phyloP scores from a whole-genome alignment of 257 asterid genomes.

The Solanum pimpinellifolium region DNA sequence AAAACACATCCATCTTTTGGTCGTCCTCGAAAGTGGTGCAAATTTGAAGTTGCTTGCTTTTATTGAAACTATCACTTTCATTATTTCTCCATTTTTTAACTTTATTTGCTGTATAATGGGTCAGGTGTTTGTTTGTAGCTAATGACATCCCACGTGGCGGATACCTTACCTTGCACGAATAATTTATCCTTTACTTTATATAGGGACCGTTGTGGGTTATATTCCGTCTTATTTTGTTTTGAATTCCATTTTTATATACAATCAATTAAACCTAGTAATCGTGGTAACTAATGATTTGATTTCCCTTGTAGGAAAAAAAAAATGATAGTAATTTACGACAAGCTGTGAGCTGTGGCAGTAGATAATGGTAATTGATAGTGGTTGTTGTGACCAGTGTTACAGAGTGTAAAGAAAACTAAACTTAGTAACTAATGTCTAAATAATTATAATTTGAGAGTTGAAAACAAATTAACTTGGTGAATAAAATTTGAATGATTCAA shows the following conservation, averaged over 20 bases:
- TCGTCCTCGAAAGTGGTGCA: not conserved
- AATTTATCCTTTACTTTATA: not conserved
- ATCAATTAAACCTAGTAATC: not conserved
- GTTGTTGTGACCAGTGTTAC: not conserved
- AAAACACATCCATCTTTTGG: not conserved
- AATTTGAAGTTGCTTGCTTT: not conserved
- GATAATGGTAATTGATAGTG: not conserved
- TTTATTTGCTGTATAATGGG: not conserved
- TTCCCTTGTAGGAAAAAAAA: not conserved
- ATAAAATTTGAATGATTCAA: not conserved
- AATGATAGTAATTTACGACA: not conserved
- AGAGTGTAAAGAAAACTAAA: not conserved
- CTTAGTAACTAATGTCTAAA: not conserved
- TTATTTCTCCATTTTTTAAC: not conserved
- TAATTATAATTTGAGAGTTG: not conserved
- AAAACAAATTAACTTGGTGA: not conserved
- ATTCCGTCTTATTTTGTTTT: not conserved
- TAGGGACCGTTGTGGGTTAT: not conserved
- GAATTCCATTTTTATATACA: not conserved
- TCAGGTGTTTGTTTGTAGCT: not conserved
- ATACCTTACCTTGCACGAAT: not conserved
- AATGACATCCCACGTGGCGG: not conserved
- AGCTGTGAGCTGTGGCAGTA: no score
- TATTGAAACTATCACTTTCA: constrained; percentile 13
- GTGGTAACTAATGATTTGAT: not conserved